A percentile compares a stretch with the other conserved stretches of the same genome.
Evolutionary conservation across 2,329 filamentous ascomycete genomes (phyloP).

Genomic region (Fusarium proliferatum): DNA sequence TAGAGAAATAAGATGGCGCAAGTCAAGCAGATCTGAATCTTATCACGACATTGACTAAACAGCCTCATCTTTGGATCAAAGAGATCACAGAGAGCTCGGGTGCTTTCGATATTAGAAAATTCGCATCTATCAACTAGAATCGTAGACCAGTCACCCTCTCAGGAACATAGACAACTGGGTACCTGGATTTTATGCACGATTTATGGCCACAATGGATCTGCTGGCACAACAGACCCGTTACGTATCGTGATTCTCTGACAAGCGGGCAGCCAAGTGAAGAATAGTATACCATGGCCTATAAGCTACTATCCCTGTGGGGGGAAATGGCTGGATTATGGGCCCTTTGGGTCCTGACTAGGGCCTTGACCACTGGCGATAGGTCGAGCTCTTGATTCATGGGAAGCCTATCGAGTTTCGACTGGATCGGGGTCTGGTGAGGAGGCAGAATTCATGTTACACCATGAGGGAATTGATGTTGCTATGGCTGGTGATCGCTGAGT

Average conservation of each 20-base stretch:
- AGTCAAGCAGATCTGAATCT: slow-evolving; percentile 26
- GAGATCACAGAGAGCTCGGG: background rate
- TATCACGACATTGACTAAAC: slow-evolving; percentile 20
- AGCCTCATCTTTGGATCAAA: slow-evolving; percentile 5
- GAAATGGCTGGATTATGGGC: slow-evolving; percentile 38
- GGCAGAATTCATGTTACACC: background rate
- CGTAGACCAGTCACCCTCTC: slow-evolving; percentile 8
- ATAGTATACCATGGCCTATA: slow-evolving; percentile 14
- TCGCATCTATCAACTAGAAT: background rate
- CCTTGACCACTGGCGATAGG: slow-evolving; percentile 27
- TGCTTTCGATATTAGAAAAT: background rate
- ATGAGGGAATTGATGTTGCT: background rate
- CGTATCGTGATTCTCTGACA: slow-evolving; percentile 40
- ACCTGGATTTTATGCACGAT: slow-evolving; percentile 40
- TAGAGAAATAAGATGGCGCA: slow-evolving; percentile 39
- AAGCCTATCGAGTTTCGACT: slow-evolving; percentile 31
- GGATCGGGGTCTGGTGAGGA: slow-evolving; percentile 11
- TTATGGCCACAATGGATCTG: slow-evolving; percentile 44
- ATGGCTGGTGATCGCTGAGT: background rate
- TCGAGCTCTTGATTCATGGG: slow-evolving; percentile 29
- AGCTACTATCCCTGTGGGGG: slow-evolving; percentile 26
- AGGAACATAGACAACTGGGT: slow-evolving; percentile 36
- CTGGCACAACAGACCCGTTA: slow-evolving; percentile 41
- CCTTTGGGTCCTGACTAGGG: slow-evolving; percentile 28
- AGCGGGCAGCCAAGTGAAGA: slow-evolving; percentile 24